Evolutionary conservation across 768 basidiomycete genomes (phyloP), one percentile per base, ranked within the genome.

Genomic region (Pleurotus ostreatus): DNA sequence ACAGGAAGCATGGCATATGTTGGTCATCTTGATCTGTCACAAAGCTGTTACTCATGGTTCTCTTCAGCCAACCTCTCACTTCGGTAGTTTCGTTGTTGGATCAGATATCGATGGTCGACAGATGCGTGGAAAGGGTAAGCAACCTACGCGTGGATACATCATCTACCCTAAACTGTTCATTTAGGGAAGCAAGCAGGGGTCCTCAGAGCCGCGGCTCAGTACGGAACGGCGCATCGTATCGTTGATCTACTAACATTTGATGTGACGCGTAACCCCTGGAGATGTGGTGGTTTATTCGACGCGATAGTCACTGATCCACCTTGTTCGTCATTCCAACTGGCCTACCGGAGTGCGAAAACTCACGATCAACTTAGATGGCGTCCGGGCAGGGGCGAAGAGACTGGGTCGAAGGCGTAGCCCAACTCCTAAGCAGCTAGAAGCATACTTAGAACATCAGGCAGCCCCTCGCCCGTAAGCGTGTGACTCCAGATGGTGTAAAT

Each of bases 61-160:
- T 30, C 9, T 22, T 55, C 65, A 94, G 92, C 91, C 94, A 0
- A 80, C 83, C 2, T 91, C 94, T 0, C 79, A 92, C 64, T 98
- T 95, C 61, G 97, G 97, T 2, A 88, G 94, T 0, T 70, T 84
- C 23, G 82, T 94, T 0, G 85, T 90, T 55, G 97, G 96, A 15
- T 94, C 92, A 15, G 97, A 98, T 68, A 98, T 99, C 48, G 96
- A 98, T 65, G 97, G 97, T 0, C 80, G 97, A 41, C 96, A 98
- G 67, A 95, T 98, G 89, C 78, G 94, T 58, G 97, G 97, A 15
- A 96, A 92, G 80, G 82, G 94, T 88, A 60, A 53, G 70, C 59
- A 5, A 4, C 40, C 11, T 52, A 43, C 46, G 13, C 5, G 25
- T 15, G 12, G 15, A 26, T 5, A 20, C 15, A 15, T 39, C 7